Evolutionary conservation across 75 land plant species (phyloP), one percentile per base, ranked within the genome.

Genomic region (Gnetum montanum): DNA sequence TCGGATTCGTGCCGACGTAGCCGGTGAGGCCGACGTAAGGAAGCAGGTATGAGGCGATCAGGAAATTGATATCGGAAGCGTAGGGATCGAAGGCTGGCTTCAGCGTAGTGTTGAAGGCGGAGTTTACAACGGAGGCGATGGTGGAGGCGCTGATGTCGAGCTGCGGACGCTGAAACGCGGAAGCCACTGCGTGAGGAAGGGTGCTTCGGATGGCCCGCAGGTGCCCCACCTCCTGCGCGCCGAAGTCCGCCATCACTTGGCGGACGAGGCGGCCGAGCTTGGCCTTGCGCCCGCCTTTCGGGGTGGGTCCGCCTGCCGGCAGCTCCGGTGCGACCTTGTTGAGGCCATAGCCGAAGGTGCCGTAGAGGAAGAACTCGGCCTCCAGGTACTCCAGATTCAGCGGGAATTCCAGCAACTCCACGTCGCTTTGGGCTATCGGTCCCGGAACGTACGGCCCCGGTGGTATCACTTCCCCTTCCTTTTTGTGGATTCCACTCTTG

Each of bases 1-100:
- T 52, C 0, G 95, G 82, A 31, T 70, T 85, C 6, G 72, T 48
- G 33, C 80, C 80, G 10, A 77, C 80, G 19, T 74, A 74, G 31
- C 80, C 80, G 7, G 71, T 73, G 30, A 77, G 54, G 5, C 80
- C 80, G 6, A 77, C 80, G 22, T 77, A 77, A 11, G 80, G 80
- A 16, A 77, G 36, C 16, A 63, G 7, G 50, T 73, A 77, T 37
- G 57, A 58, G 30, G 80, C 78, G 28, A 77, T 51, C 2, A 77
- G 59, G 54, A 35, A 77, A 31, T 68, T 77, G 45, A 74, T 4
- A 24, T 60, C 43, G 64, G 68, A 55, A 7, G 43, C 64, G 46
- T 77, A 77, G 1, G 80, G 73, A 59, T 74, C 55, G 58, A 77
- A 77, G 0, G 80, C 65, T 19, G 72, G 72, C 11, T 31, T 38